Conservation (phyloP, 345 rosid species). For the Hypericum androsaemum region DNA sequence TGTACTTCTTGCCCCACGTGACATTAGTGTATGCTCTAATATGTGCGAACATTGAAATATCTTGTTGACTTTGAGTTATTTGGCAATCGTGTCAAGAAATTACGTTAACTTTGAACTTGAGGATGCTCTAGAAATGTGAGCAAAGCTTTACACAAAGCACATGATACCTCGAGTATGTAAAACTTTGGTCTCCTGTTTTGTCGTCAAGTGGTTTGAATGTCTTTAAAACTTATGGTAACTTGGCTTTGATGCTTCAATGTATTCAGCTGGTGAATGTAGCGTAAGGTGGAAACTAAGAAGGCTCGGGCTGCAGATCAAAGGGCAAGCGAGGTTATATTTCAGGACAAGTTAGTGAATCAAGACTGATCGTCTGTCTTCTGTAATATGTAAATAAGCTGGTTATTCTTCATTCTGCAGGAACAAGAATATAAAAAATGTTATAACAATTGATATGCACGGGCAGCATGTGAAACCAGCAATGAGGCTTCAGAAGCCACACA, state of each 20-base stretch:
- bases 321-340: slow-evolving; percentile 82
- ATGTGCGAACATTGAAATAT: no score
- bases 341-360: slow-evolving; percentile 36
- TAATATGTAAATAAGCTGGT: slow-evolving; percentile 12
- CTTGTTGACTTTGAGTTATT: no score
- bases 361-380: neutral
- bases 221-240: neutral
- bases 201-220: slow-evolving; percentile 1
- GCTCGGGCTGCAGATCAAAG: slow-evolving; percentile 70
- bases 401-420: slow-evolving; percentile 43
- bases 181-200: neutral
- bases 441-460: slow-evolving; percentile 92
- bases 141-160: no score
- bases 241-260: neutral
- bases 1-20: no score
- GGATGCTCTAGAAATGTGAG: no score
- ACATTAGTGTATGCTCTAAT: no score
- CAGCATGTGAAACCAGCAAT: slow-evolving; percentile 89
- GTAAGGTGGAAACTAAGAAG: slow-evolving; percentile 37
- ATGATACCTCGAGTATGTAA: no score
- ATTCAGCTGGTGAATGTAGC: slow-evolving; percentile 28
- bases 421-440: slow-evolving; percentile 58
- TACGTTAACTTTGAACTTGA: no score
- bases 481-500: slow-evolving; percentile 63
- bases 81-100: no score